A percentile compares a stretch with the other conserved stretches of the same genome.
Conservation (phyloP, 441 rosid species). For the Theobroma grandiflorum region DNA sequence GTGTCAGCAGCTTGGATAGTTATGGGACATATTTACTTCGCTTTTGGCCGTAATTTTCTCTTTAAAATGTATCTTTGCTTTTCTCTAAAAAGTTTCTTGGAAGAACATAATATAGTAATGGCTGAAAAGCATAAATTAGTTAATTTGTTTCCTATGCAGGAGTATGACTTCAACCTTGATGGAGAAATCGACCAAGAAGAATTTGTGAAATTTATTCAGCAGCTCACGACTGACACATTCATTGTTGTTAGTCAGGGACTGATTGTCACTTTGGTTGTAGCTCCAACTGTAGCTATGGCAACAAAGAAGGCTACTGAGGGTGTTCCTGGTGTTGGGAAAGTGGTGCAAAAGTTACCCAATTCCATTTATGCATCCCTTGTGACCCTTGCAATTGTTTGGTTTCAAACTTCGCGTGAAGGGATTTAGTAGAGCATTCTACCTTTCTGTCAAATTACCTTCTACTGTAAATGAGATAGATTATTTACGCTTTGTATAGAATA, state of each 20-base stretch:
- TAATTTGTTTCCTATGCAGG: slow-evolving; percentile 43
- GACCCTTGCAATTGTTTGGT: slow-evolving; percentile 75
- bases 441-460: background rate
- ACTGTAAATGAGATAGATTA: background rate
- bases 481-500: background rate
- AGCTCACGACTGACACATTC: slow-evolving; percentile 66
- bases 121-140: background rate
- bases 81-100: background rate
- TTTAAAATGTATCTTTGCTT: background rate
- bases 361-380: slow-evolving; percentile 84
- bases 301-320: slow-evolving; percentile 88
- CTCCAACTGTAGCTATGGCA: slow-evolving; percentile 88
- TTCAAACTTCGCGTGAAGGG: slow-evolving; percentile 50
- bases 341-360: slow-evolving; percentile 79
- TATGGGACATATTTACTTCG: background rate
- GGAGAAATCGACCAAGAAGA: slow-evolving; percentile 81
- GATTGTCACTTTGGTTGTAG: slow-evolving; percentile 74
- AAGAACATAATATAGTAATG: background rate
- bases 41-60: background rate
- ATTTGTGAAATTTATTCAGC: slow-evolving; percentile 70
- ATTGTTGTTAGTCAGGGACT: slow-evolving; percentile 79
- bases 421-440: slow-evolving; percentile 26
- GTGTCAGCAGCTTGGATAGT: background rate
- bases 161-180: slow-evolving; percentile 75
- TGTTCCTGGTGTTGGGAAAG: slow-evolving; percentile 83